Base-by-base conservation (phyloP, 345 rosid species). In the Aegle marmelos region DNA sequence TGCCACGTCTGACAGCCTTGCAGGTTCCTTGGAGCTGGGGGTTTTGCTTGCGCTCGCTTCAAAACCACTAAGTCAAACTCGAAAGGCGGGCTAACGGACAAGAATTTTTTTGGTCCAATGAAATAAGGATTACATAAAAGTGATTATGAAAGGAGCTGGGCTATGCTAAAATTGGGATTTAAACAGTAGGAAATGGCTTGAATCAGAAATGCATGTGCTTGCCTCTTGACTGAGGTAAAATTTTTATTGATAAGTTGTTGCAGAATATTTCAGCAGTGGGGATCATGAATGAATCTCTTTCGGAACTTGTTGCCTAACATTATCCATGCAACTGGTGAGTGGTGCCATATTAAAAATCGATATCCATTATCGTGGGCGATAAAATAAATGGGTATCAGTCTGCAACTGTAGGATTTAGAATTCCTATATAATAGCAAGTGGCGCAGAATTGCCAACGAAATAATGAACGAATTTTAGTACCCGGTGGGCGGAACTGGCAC, bases 1-100 rank as follows among this genome's bases (percentile, higher is more conserved):
- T 63, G 78, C 59, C 60, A 74, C 70, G 48, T 74, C 1, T 5
- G 22, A 30, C 30, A 39, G 1, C 16, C 22, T 74, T 45, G 30
- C 16, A 59, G 77, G 70, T 74, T 74, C 60, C 78, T 30, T 74
- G 11, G 31, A 61, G 61, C 39, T 13, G 41, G 70, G 77, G 69
- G 45, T 48, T 30, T 63, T 21, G 21, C 17, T 61, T 7, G 48
- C 11, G 56, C 22, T 50, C 6, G 2, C n/a, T 28, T 19, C 14
- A 21, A 7, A 48, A 0, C 70, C 61, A 64, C 62, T 64, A 41
- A 3, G 50, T 75, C 50, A 65, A 63, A 9, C 62, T 76, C 70
- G 48, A 45, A 74, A 7, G 62, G 31, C 31, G 70, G 30, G 78
- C 59, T 59, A 25, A n/a, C 27, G 1, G 63, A 60, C 57, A 17